Evolutionary conservation across 1,284 basidiomycete species (phyloP).

Genomic region (Boletellus deceptivus): DNA sequence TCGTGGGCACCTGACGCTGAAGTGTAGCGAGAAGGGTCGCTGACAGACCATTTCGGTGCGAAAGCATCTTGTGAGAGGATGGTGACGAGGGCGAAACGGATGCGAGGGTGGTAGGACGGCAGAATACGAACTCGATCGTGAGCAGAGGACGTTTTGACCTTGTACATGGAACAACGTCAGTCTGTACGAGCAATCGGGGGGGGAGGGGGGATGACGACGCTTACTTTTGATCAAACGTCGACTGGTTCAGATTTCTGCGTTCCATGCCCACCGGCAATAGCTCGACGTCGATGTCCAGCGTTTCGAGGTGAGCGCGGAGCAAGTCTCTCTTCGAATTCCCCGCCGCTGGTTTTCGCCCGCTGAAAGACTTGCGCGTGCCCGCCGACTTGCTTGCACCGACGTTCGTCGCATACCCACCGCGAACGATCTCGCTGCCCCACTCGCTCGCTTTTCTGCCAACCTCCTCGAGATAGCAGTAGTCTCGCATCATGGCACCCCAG

Average conservation of each 20-base stretch:
- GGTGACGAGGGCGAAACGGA: slow-evolving; percentile 38
- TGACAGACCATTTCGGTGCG: slow-evolving; percentile 59
- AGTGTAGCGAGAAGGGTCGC: slow-evolving; percentile 51
- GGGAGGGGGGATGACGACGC: slow-evolving; percentile 26
- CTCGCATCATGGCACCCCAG: slow-evolving; percentile 81
- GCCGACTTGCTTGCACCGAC: slow-evolving; percentile 15
- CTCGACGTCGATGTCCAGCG: slow-evolving; percentile 69
- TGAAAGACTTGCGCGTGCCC: slow-evolving; percentile 9
- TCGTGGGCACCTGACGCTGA: slow-evolving; percentile 38
- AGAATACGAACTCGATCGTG: slow-evolving; percentile 70
- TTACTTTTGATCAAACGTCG: slow-evolving; percentile 74
- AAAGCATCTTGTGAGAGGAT: slow-evolving; percentile 46
- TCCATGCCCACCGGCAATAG: slow-evolving; percentile 84
- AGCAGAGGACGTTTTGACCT: slow-evolving; percentile 69
- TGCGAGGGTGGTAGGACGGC: slow-evolving; percentile 47
- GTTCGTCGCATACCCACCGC: slow-evolving; percentile 41
- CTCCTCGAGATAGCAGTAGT: slow-evolving; percentile 83
- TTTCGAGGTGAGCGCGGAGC: slow-evolving; percentile 64
- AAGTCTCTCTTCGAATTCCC: slow-evolving; percentile 48
- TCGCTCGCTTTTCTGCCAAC: slow-evolving; percentile 66
- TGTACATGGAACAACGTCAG: slow-evolving; percentile 10
- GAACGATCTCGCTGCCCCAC: slow-evolving; percentile 71
- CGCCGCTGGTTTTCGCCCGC: slow-evolving; percentile 19
- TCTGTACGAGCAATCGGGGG: slow-evolving; percentile 3
- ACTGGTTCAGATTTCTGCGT: slow-evolving; percentile 70